Base-by-base conservation (phyloP, 345 rosid genomes). In the Hibiscus mutabilis region DNA sequence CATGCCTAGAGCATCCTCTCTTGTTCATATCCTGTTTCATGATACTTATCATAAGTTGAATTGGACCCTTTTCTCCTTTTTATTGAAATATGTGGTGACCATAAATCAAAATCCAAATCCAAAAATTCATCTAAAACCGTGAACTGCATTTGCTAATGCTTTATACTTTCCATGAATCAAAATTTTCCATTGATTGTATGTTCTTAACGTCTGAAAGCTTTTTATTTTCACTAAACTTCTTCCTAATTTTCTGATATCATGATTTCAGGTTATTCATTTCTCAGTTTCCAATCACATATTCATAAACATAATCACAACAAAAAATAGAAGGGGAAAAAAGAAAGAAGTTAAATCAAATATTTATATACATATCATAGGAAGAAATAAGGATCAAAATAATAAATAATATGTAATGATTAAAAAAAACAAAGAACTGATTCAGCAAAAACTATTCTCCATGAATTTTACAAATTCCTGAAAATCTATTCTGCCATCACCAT, bases 391-490 rank as follows among this genome's bases (percentile, higher is more conserved):
- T 46, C 5, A 68, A 51, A 47, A 51, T 16, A 16, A 25, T 70
- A 16, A 18, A 0, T 35, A 40, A 19, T 19, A 19, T 56, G 13
- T n/a, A 62, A 6, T 16, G 56, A n/a, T 52, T n/a, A 18, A 5
- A 2, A 9, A 11, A 35, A 63, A 19, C 5, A 37, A 37, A 8
- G 21, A 4, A 37, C 24, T 1, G 56, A 40, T 70, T 86, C 83
- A 87, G 68, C 81, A 82, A 75, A 83, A 81, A 69, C 75, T 78
- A 15, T 66, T 83, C 77, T 89, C 96, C 92, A 93, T 88, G 73
- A 91, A 76, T 73, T 82, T 88, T 8, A 84, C 83, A 79, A 93
- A 93, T 70, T 92, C 96, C 33, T 74, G 60, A 37, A 93, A 91
- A 73, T 88, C 93, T 12, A 93, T 86, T 61, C 79, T 85, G 62